Conservation (phyloP, 352 stramenopile genomes). For the Globisporangium parvum region DNA sequence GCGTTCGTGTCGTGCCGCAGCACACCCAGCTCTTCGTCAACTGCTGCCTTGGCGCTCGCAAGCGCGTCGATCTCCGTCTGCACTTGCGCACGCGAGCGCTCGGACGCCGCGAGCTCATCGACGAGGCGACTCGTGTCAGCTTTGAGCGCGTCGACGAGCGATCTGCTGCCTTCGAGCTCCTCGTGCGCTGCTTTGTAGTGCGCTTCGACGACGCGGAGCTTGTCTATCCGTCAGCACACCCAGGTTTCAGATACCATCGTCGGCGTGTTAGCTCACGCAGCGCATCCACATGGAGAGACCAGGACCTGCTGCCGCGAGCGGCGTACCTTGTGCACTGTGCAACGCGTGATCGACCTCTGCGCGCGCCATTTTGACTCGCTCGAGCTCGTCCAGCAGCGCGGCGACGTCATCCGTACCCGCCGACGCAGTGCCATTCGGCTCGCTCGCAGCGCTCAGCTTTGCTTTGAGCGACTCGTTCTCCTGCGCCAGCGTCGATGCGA, state of each 20-base stretch:
- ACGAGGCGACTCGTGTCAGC: conserved; percentile 10
- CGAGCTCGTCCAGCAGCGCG: conserved; percentile 46
- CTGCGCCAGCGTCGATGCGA: not conserved
- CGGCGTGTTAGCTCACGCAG: not conserved
- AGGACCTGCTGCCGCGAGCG: too few relatives aligned
- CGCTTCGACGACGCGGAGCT: conserved; percentile 9
- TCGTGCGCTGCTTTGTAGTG: conserved; percentile 3
- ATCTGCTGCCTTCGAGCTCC: conserved; percentile 11
- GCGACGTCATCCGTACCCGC: conserved; percentile 13
- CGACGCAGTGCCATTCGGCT: not conserved
- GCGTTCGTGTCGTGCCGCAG: conserved; percentile 30
- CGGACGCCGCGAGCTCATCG: conserved; percentile 13
- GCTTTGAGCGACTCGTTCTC: conserved; percentile 11
- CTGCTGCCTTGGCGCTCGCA: conserved; percentile 17
- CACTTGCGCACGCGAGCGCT: conserved; percentile 16
- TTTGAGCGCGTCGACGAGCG: conserved; percentile 14
- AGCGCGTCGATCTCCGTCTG: conserved; percentile 34
- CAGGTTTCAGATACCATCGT: too few relatives aligned
- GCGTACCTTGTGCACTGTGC: conserved; percentile 35
- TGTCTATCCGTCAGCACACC: not conserved
- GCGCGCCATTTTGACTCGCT: conserved; percentile 50
- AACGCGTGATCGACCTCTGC: conserved; percentile 40
- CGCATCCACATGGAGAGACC: not conserved
- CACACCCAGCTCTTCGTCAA: conserved; percentile 33
- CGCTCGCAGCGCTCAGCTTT: not conserved